Base-by-base conservation (phyloP, 2,329 filamentous ascomycete species). In the Knufia petricola region DNA sequence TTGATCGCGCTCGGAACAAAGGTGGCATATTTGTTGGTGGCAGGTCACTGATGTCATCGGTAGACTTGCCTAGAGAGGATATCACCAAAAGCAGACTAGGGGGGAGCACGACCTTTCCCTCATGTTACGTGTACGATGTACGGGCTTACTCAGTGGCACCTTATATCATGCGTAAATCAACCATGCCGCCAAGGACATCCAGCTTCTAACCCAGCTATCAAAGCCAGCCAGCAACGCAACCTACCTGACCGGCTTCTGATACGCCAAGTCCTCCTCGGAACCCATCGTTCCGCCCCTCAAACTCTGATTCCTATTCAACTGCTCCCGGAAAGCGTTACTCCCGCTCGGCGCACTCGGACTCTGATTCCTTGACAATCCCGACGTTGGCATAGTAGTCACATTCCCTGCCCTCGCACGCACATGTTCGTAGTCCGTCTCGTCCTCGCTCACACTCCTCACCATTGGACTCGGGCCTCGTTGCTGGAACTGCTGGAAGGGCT, bases 261-360 rank as follows among this genome's bases (percentile, higher is more conserved):
- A 42, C 23, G 37, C 46, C 46, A 48, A 24, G 42, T 48, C 46
- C n/a, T 40, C 19, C 28, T 42, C 45, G n/a, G n/a, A n/a, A 19
- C 40, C 46, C 15, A 4, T n/a, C 23, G 17, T 8, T 3, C 6
- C 46, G 21, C 8, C 19, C 32, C 53, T 51, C 40, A 44, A 12
- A 19, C 36, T 45, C 12, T 42, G 39, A 32, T 52, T 53, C 15
- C 46, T 42, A 23, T 50, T 43, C 9, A 55, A 24, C 42, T 55
- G 53, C 3, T 53, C 44, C 15, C 53, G 42, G 31, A 55, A 55
- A 17, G 32, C 46, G 40, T 55, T 55, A 28, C 39, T 53, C 36
- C 46, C 37, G 43, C 34, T 17, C 23, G 38, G 30, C 15, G 15
- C 40, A 24, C 23, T 23, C 24, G 42, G 34, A 37, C 19, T 24